Percentiles rank a stretch among this genome's conserved stretches.
Conservation (phyloP, 2,329 filamentous ascomycete species). For the Corynespora cassiicola region DNA sequence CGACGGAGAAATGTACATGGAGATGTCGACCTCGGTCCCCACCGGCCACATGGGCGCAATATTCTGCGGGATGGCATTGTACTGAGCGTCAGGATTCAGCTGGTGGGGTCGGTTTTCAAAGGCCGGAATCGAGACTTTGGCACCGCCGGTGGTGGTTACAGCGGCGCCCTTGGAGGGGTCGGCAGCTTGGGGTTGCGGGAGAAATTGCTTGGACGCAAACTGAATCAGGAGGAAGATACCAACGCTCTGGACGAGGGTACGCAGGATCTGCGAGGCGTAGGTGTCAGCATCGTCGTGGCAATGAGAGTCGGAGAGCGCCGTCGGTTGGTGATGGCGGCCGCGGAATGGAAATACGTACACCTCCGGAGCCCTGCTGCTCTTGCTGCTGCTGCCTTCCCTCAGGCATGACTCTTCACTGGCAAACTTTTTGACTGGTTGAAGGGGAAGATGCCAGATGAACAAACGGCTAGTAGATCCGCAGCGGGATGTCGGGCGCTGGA, state of each 20-base stretch:
- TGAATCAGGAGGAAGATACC: constrained; percentile 67
- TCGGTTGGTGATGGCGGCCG: background rate
- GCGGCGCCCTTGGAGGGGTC: constrained; percentile 25
- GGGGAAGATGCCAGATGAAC: constrained; percentile 10
- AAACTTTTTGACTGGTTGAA: too few relatives aligned
- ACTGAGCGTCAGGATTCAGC: constrained; percentile 62
- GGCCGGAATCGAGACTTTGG: constrained; percentile 42
- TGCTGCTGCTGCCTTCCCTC: constrained; percentile 32
- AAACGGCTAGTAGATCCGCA: too few relatives aligned
- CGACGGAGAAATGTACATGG: constrained; percentile 82
- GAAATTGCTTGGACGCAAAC: constrained; percentile 63
- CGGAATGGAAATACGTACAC: constrained; percentile 26
- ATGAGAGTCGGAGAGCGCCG: too few relatives aligned
- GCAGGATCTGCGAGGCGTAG: constrained; percentile 31
- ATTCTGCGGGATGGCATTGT: constrained; percentile 70
- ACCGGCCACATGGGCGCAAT: constrained; percentile 88
- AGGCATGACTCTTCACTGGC: constrained; percentile 32
- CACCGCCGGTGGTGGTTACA: constrained; percentile 19
- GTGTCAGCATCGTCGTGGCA: constrained; percentile 19
- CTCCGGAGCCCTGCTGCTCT: constrained; percentile 24
- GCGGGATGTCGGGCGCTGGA: too few relatives aligned
- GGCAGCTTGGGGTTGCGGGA: constrained; percentile 45
- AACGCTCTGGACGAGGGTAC: constrained; percentile 59
- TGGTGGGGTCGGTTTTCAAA: constrained; percentile 43
- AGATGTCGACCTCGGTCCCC: constrained; percentile 80